phyloP scores from a whole-genome alignment of 1,284 basidiomycete genomes.

The Ganoderma multipileum region DNA sequence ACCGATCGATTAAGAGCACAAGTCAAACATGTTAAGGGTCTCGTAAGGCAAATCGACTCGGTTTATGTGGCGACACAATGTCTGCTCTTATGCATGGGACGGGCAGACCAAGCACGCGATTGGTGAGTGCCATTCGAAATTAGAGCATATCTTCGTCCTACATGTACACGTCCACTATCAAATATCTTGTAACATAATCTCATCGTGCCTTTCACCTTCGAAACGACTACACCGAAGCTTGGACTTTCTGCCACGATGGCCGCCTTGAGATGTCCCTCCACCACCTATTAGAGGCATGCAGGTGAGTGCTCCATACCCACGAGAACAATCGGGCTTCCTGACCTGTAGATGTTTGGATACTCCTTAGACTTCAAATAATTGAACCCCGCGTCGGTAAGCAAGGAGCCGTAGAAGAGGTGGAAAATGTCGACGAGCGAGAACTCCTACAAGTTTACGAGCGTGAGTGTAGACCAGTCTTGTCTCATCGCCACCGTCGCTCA shows the following conservation, averaged over 20 bases:
- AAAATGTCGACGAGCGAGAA: conserved; percentile 59
- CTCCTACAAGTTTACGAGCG: conserved; percentile 35
- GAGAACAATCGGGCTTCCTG: not conserved
- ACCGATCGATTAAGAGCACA: too few species aligned
- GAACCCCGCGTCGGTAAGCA: conserved; percentile 32
- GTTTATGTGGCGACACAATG: too few species aligned
- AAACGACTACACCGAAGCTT: not conserved
- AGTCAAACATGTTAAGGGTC: too few species aligned
- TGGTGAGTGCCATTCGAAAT: too few species aligned
- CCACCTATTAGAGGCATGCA: not conserved
- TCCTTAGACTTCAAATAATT: conserved; percentile 31
- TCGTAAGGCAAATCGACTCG: too few species aligned
- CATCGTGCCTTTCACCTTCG: not conserved
- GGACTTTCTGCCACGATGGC: not conserved
- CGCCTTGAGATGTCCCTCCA: not conserved
- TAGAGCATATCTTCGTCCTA: not conserved
- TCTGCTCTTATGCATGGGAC: too few species aligned
- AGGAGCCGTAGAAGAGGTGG: conserved; percentile 54
- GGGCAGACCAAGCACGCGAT: too few species aligned
- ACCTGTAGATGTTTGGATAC: conserved; percentile 42
- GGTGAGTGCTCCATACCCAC: not conserved
- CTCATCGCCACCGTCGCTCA: conserved; percentile 32
- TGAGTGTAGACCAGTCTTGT: conserved; percentile 31
- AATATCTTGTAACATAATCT: not conserved
- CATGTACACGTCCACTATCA: not conserved